Percentiles rank a stretch among this genome's conserved stretches.
Conservation (phyloP, 2,329 filamentous ascomycete species). For the Parasarocladium wereldwijsianum region DNA sequence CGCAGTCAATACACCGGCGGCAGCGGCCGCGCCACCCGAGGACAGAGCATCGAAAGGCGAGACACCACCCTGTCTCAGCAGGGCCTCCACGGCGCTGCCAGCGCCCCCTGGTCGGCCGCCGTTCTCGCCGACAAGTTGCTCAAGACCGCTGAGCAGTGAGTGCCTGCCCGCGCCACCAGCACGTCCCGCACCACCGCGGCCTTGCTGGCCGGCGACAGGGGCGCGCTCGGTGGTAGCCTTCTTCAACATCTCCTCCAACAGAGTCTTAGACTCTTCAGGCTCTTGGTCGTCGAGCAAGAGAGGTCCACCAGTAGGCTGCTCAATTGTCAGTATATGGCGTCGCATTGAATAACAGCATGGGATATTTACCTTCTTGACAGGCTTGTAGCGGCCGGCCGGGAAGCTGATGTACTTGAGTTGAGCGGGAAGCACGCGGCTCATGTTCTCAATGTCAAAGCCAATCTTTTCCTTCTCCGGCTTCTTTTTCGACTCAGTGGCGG, state of each 20-base stretch:
- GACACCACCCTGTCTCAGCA: conserved; percentile 22
- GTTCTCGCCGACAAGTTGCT: conserved; percentile 17
- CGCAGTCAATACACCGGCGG: conserved; percentile 68
- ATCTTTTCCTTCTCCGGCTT: conserved; percentile 92
- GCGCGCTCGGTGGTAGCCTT: conserved; percentile 54
- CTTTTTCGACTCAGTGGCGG: conserved; percentile 53
- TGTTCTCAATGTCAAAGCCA: conserved; percentile 91
- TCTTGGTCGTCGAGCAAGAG: conserved; percentile 79
- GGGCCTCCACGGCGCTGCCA: conserved; percentile 24
- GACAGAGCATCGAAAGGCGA: conserved; percentile 17
- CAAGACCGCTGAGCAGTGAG: neutral
- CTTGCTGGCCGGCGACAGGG: conserved; percentile 33
- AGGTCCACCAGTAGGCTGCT: conserved; percentile 79
- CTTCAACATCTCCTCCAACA: conserved; percentile 87
- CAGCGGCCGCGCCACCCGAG: conserved; percentile 47
- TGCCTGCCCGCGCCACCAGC: too few relatives aligned
- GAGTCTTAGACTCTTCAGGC: conserved; percentile 60
- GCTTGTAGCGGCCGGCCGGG: conserved; percentile 77
- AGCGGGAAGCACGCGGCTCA: conserved; percentile 81
- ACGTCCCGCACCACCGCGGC: conserved; percentile 13
- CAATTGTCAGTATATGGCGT: conserved; percentile 10
- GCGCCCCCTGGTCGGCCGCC: conserved; percentile 15
- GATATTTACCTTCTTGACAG: conserved; percentile 62
- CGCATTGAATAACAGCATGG: neutral
- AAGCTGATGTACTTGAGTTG: conserved; percentile 96